Evolutionary conservation across 2,329 filamentous ascomycete species (phyloP).

Genomic region (Aureobasidium mangrovei): DNA sequence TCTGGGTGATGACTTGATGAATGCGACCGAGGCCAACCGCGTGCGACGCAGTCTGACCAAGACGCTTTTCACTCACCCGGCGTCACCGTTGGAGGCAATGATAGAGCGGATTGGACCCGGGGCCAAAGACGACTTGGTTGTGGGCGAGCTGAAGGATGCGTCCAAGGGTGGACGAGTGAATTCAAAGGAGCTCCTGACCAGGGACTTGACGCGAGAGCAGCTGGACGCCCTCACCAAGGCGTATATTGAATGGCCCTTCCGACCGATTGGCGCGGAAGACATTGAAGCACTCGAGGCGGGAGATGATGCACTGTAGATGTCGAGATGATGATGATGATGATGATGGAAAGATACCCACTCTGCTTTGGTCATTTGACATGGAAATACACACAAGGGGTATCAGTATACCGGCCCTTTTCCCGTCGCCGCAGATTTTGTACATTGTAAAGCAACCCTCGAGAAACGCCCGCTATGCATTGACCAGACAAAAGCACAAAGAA

Average conservation of each 20-base stretch:
- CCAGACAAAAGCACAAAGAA: background rate
- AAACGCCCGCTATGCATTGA: slow-evolving; percentile 15
- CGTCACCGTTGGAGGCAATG: slow-evolving; percentile 32
- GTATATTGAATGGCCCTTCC: slow-evolving; percentile 59
- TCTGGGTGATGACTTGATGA: slow-evolving; percentile 24
- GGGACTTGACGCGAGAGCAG: slow-evolving; percentile 47
- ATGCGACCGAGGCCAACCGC: slow-evolving; percentile 19
- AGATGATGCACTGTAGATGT: background rate
- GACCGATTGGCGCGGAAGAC: slow-evolving; percentile 18
- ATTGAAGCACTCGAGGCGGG: background rate
- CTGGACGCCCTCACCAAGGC: slow-evolving; percentile 49
- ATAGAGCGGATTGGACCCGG: slow-evolving; percentile 52
- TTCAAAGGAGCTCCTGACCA: slow-evolving; percentile 36
- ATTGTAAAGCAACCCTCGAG: background rate
- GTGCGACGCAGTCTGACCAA: slow-evolving; percentile 40
- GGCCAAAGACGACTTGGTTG: slow-evolving; percentile 43
- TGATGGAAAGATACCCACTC: slow-evolving; percentile 1
- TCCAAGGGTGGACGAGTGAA: slow-evolving; percentile 38
- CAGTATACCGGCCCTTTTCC: background rate
- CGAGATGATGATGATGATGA: background rate
- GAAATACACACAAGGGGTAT: slow-evolving; percentile 5
- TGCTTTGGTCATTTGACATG: background rate
- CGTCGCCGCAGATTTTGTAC: slow-evolving; percentile 2
- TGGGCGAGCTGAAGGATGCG: slow-evolving; percentile 43
- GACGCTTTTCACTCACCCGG: slow-evolving; percentile 31